phyloP scores from a whole-genome alignment of 768 basidiomycete genomes.

The Phylloporus rhodoxanthus region DNA sequence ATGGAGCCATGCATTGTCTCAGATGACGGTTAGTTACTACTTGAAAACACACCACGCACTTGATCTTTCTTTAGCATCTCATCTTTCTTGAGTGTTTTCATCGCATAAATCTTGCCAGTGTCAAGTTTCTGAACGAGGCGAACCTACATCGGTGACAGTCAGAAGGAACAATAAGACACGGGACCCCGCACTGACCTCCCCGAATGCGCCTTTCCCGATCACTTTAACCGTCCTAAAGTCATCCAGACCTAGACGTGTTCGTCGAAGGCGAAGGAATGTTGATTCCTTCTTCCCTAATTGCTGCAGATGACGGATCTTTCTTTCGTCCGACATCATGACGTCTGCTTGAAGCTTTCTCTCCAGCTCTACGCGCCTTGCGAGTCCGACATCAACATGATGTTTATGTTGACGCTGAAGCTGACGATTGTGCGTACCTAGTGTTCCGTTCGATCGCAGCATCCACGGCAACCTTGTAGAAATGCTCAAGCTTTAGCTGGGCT shows the following conservation, averaged over 20 bases:
- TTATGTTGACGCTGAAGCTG: neutral
- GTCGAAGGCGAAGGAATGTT: constrained; percentile 77
- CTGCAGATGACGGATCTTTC: constrained; percentile 77
- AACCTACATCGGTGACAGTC: constrained; percentile 40
- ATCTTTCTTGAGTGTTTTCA: constrained; percentile 95
- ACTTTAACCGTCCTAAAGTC: constrained; percentile 98
- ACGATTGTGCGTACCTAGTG: constrained; percentile 51
- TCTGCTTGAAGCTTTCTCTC: constrained; percentile 75
- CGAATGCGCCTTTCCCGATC: constrained; percentile 98
- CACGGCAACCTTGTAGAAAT: constrained; percentile 95
- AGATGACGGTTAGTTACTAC: neutral
- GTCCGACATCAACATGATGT: constrained; percentile 1
- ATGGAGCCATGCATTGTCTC: constrained; percentile 1
- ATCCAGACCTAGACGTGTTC: constrained; percentile 85
- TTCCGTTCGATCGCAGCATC: constrained; percentile 94
- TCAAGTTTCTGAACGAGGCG: constrained; percentile 94
- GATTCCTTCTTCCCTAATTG: constrained; percentile 86
- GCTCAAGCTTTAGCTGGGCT: constrained; percentile 92
- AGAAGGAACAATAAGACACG: neutral
- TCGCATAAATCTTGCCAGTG: constrained; percentile 97
- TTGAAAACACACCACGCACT: constrained; percentile 38
- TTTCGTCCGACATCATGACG: constrained; percentile 67
- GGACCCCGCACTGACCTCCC: constrained; percentile 59
- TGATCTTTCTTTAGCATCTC: constrained; percentile 99
- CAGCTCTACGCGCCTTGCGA: constrained; percentile 72